phyloP scores from a whole-genome alignment of 2,329 filamentous ascomycete genomes.

The Fusarium gaditjirri region DNA sequence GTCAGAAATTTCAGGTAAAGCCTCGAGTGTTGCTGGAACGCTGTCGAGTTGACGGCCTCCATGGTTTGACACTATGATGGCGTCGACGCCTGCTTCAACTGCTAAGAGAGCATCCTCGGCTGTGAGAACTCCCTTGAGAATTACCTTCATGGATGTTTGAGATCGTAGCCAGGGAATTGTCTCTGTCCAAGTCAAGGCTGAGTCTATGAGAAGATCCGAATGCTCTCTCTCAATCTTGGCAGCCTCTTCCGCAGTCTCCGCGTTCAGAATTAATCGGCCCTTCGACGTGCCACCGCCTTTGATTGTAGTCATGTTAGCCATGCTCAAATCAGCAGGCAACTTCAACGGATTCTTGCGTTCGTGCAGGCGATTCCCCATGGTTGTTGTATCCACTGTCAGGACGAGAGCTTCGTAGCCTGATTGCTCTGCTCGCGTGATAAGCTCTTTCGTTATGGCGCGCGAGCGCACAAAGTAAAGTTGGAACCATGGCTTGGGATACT shows the following conservation, averaged over 20 bases:
- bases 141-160: not conserved
- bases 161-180: not conserved
- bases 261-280: not conserved
- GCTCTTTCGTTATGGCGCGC: not conserved
- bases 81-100: not conserved
- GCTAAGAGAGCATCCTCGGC: not conserved
- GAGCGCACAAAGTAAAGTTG: not conserved
- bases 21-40: not conserved
- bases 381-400: not conserved
- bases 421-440: not conserved
- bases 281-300: not conserved
- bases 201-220: fast-evolving
- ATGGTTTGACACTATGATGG: not conserved
- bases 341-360: not conserved
- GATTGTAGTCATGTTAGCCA: not conserved
- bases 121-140: not conserved
- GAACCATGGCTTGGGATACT: not conserved
- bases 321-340: not conserved
- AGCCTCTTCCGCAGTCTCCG: not conserved
- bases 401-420: not conserved
- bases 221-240: not conserved
- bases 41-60: not conserved
- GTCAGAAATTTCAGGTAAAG: not conserved
- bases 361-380: not conserved
- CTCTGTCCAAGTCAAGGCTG: not conserved